Evolutionary conservation across 768 basidiomycete species (phyloP), one percentile per base, ranked within the genome.

Genomic region (Macrolepiota dolichaula): DNA sequence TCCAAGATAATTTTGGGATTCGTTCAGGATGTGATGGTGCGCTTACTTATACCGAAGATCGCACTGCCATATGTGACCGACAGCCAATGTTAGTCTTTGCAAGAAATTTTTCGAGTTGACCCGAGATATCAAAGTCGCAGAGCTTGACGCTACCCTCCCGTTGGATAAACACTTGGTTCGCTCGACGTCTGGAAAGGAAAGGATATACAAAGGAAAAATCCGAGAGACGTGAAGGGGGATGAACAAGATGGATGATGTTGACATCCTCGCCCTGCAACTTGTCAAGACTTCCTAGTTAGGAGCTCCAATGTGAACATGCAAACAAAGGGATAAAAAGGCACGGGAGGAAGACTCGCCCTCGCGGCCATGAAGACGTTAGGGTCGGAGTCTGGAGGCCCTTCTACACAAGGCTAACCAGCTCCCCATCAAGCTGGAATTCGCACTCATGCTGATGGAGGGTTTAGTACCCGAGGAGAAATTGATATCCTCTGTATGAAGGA

Each of bases 41-140:
- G 35, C 2, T 36, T 51, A 57, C 42, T 36, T 36, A 35, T n/a
- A 11, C 42, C 19, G 37, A 66, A 53, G 44, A 10, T 36, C 22
- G 3, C 11, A 94, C 94, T 51, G 96, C 96, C 95, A 99, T 98
- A 74, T 99, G 98, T 63, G 87, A 90, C 73, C 98, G 97, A 71
- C 97, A 99, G 7, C 97, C 97, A 40, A 99, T 98, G 69, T 98
- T 98, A 4, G 97, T 99, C 76, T 96, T 96, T 15, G 97, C 97
- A 22, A 99, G 59, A 88, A n/a, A 91, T 72, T 94, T 94, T 74
- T 99, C 96, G 40, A 99, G 84, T 71, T 99, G 96, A 6, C 96
- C 96, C 7, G 95, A 97, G 0, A 98, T 94, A n/a, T 97, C 97
- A 72, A 99, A 99, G 71, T 99, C 97, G 71, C 95, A 97, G 1